These are phyloP conservation scores for Coleophoma cylindrospora DNA, from an alignment of 2,329 filamentous ascomycete genomes.

Conservation along the genomic window DNA sequence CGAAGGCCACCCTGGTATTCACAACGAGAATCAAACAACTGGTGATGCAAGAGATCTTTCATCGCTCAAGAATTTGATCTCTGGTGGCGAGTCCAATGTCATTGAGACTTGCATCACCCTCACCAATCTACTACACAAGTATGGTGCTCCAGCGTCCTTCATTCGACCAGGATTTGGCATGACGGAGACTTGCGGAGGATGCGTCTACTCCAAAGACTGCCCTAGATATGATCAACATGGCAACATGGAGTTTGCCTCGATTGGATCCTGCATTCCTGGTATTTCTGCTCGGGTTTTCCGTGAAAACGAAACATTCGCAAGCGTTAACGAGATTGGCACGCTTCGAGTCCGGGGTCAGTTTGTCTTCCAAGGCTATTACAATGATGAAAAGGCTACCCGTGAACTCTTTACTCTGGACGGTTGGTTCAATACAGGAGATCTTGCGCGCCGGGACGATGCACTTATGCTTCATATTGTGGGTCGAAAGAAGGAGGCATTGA, in stretches of 20 bases:
- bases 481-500: conserved; percentile 37
- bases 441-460: conserved; percentile 26
- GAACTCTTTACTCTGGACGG: conserved; percentile 48
- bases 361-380: conserved; percentile 49
- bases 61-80: conserved; percentile 27
- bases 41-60: not conserved
- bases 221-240: conserved; percentile 32
- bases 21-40: not conserved
- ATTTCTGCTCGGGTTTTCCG: conserved; percentile 32
- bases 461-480: conserved; percentile 32
- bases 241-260: conserved; percentile 26
- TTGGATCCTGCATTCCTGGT: conserved; percentile 33
- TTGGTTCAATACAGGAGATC: conserved; percentile 38
- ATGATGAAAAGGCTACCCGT: conserved; percentile 42
- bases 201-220: conserved; percentile 36
- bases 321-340: conserved; percentile 26
- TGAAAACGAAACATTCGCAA: conserved; percentile 5
- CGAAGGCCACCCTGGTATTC: not conserved
- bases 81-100: conserved; percentile 42
- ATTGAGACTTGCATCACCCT: conserved; percentile 26
- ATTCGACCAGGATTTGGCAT: conserved; percentile 40
- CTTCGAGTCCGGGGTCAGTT: conserved; percentile 39
- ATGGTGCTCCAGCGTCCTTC: conserved; percentile 27
- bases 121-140: conserved; percentile 22
- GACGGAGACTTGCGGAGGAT: conserved; percentile 48